These are phyloP conservation scores for Geotrichum cucujoidarum DNA, from an alignment of 1,139 yeast species.

Conservation along the genomic window DNA sequence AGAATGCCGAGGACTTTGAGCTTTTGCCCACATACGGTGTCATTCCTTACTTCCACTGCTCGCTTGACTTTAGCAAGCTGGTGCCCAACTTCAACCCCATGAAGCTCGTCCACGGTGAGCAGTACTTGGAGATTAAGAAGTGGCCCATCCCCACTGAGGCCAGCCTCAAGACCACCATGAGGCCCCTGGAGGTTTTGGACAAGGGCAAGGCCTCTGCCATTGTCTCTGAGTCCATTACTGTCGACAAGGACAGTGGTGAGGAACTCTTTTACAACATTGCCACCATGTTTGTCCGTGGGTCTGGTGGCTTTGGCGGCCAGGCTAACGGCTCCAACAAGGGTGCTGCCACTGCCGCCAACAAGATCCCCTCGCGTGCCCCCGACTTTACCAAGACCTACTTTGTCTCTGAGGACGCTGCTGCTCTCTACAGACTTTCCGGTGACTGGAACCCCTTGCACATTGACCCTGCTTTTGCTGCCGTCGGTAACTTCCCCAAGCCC, in stretches of 20 bases:
- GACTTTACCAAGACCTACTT: conserved; percentile 58
- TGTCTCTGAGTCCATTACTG: conserved; percentile 68
- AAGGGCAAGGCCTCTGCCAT: conserved; percentile 87
- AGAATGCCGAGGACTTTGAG: conserved; percentile 71
- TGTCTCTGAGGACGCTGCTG: conserved; percentile 76
- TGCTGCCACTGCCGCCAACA: conserved; percentile 60
- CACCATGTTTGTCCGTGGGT: conserved; percentile 80
- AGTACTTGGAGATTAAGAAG: conserved; percentile 72
- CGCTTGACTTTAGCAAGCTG: conserved; percentile 51
- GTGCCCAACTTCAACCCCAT: conserved; percentile 80
- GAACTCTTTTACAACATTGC: conserved; percentile 75
- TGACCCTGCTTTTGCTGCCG: conserved; percentile 85
- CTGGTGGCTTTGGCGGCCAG: conserved; percentile 49
- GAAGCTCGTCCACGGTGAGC: conserved; percentile 92
- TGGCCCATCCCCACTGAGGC: conserved; percentile 72
- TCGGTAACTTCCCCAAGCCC: conserved; percentile 81
- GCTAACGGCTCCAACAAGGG: conserved; percentile 54
- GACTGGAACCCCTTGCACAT: conserved; percentile 94
- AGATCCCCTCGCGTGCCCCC: conserved; percentile 61
- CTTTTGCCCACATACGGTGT: conserved; percentile 93
- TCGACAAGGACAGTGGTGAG: conserved; percentile 66
- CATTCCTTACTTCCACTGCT: conserved; percentile 61
- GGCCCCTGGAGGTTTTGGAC: conserved; percentile 71
- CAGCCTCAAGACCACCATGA: conserved; percentile 53
- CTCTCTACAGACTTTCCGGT: conserved; percentile 85